These are phyloP conservation scores for Ciborinia camelliae DNA, from an alignment of 2,329 filamentous ascomycete species.

Conservation along the genomic window DNA sequence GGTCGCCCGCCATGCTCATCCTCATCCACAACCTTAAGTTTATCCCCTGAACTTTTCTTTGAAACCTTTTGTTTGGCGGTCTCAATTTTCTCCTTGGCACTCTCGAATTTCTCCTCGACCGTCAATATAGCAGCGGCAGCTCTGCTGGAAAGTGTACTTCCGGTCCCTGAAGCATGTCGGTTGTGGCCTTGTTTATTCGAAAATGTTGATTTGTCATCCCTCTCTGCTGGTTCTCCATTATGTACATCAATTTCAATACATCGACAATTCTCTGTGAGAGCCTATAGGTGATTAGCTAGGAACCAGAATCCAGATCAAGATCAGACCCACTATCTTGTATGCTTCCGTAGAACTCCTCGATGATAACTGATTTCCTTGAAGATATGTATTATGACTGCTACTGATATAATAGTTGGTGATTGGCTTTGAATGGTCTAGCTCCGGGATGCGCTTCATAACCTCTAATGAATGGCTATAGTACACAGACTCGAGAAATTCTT, in stretches of 20 bases:
- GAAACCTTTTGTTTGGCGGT: conserved; percentile 29
- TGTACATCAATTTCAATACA: conserved; percentile 96
- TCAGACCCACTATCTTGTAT: conserved; percentile 65
- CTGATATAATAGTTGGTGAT: conserved; percentile 81
- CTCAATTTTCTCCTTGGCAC: conserved; percentile 29
- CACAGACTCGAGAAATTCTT: conserved; percentile 35
- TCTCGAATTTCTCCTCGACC: conserved; percentile 30
- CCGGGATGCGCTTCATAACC: conserved; percentile 25
- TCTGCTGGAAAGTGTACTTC: conserved; percentile 37
- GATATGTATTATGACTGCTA: conserved; percentile 92
- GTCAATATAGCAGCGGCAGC: conserved; percentile 28
- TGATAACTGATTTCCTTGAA: conserved; percentile 80
- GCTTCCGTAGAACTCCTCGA: conserved; percentile 71
- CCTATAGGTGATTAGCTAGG: conserved; percentile 43
- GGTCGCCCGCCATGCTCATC: conserved; percentile 32
- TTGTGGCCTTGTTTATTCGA: conserved; percentile 48
- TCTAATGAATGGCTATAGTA: conserved; percentile 35
- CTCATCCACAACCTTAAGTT: conserved; percentile 19
- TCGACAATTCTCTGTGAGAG: conserved; percentile 72
- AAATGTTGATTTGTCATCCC: conserved; percentile 32
- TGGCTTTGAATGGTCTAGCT: conserved; percentile 36
- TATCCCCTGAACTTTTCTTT: conserved; percentile 23
- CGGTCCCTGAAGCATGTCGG: conserved; percentile 31
- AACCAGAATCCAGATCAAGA: background rate
- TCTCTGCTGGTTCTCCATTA: conserved; percentile 60